phyloP scores from a whole-genome alignment of 768 basidiomycete genomes.

The Kwoniella newhampshirensis region DNA sequence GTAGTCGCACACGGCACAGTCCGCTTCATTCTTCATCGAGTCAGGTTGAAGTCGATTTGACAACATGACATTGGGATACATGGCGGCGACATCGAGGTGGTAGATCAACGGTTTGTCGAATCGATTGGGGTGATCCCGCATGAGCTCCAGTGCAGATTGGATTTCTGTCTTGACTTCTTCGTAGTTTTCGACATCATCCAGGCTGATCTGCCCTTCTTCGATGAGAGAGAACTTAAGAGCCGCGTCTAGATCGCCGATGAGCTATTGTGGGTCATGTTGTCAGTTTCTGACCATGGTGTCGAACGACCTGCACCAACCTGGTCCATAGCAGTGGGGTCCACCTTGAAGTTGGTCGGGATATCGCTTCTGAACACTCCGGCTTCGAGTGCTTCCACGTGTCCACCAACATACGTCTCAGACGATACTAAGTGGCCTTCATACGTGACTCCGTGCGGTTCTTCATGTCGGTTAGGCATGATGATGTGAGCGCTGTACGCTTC shows the following conservation, averaged over 20 bases:
- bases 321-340: conserved; percentile 81
- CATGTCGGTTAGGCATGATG: conserved; percentile 97
- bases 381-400: conserved; percentile 96
- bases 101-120: conserved; percentile 93
- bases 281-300: neutral
- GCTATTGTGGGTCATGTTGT: conserved; percentile 56
- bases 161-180: conserved; percentile 85
- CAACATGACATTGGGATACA: conserved; percentile 99
- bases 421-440: conserved; percentile 95
- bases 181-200: conserved; percentile 90
- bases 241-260: conserved; percentile 90
- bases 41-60: conserved; percentile 98
- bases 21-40: conserved; percentile 93
- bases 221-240: conserved; percentile 84
- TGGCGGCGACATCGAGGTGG: conserved; percentile 97
- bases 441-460: conserved; percentile 86
- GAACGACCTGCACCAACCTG: conserved; percentile 59
- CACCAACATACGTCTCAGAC: conserved; percentile 97
- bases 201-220: conserved; percentile 70
- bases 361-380: conserved; percentile 98
- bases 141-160: conserved; percentile 70
- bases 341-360: conserved; percentile 90
- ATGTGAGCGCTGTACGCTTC: conserved; percentile 88
- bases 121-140: conserved; percentile 88
- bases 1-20: conserved; percentile 96